Base-by-base conservation (phyloP, 139 green algal species). In the Tetradesmus obliquus region DNA sequence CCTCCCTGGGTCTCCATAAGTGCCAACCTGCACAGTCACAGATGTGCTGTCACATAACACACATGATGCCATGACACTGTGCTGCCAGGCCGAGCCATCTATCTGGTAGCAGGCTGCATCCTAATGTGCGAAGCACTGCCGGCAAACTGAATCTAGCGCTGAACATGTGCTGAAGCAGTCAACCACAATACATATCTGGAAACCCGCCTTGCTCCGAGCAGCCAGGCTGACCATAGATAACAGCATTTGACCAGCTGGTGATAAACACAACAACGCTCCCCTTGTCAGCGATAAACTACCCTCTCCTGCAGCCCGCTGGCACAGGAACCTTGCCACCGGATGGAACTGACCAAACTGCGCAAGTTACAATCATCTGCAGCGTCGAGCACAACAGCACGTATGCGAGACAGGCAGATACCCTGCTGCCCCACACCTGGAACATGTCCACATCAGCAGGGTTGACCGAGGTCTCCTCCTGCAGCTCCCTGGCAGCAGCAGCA, bases 401-500 rank as follows among this genome's bases (percentile, higher is more conserved):
- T 45, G 32, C 32, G 32, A 45, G 32, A 45, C 32, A 45, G 32
- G 32, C 32, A 45, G 32, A 45, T 45, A 45, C 32, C 32, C 32
- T 45, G 32, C 32, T 45, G 32, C 32, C 32, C 32, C 32, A 45
- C 32, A 45, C 32, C 32, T 45, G 96, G 1, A 91, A 90, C 2
- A 96, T 84, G 2, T 90, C 13, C 1, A 96, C 93, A 0, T 90
- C 85, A 0, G 84, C 74, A 0, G 95, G 91, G 72, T 98, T 74
- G 12, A 99, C 93, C 0, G 86, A 94, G 0, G 97, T 99, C 91
- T 99, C 97, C 84, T 99, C 97, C 87, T 97, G 89, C 82, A 99
- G 94, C 92, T 99, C 97, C 1, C 97, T 84, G 0, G 93, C 94
- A 5, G 97, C 97, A 66, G 97, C 97, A 8, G 66, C 9, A 13